Base-by-base conservation (phyloP, 129 eudicot species). In the Chrysanthemum makinoi region DNA sequence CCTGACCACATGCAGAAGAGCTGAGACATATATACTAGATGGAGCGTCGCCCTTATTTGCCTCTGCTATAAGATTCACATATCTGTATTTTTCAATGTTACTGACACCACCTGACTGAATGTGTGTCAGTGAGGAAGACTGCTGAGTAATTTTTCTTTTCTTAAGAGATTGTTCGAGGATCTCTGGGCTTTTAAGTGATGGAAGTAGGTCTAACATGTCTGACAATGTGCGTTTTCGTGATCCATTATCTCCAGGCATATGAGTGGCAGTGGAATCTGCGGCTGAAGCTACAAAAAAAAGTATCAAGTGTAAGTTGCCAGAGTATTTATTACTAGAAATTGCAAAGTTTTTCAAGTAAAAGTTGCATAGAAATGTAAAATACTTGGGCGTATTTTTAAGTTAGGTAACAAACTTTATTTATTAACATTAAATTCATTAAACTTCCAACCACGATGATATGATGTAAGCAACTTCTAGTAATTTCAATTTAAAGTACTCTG, bases 31-130 rank as follows among this genome's bases (percentile, higher is more conserved):
- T 18, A 88, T 77, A 65, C 86, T 81, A 24, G 97, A 82, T 30
- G 95, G 92, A 54, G 86, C 88, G 54, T 90, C 84, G 62, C 99
- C 97, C 75, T 75, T 95, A 76, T 90, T 90, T 72, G 99, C 97
- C 73, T 90, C 89, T 61, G 93, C 81, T 74, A 95, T 81, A 51
- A 95, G 99, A 79, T 78, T 75, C 59, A 84, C 87, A 19, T 90
- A 90, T 81, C 88, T 81, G 73, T 75, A 84, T 57, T 82, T 79
- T 77, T 76, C 91, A 67, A 72, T 59, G 71, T 66, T 82, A 69
- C 78, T 64, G 61, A 64, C 62, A 20, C 76, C 50, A 30, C 53
- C 55, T 46, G 59, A 53, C 78, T 22, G 80, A 70, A 50, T 75
- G 11, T 75, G 86, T 53, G 69, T 81, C 22, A 78, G 47, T 46